Evolutionary conservation across 306 rosid species (phyloP).

Genomic region (Datisca glomerata): DNA sequence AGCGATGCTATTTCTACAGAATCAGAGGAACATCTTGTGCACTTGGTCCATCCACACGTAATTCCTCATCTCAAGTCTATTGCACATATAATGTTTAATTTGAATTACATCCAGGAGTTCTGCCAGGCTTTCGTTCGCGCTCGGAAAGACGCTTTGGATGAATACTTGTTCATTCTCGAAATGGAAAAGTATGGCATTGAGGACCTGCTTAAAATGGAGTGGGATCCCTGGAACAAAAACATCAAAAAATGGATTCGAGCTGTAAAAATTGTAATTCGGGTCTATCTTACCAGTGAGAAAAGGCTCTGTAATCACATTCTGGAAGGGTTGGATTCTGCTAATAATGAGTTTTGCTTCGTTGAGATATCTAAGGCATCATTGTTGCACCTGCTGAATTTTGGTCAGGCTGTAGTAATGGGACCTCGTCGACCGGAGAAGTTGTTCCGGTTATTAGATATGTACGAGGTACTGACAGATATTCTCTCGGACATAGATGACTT

Average conservation of each 20-base stretch:
- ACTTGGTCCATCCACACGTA: constrained; percentile 33
- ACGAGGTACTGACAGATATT: constrained; percentile 39
- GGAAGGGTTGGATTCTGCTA: constrained; percentile 27
- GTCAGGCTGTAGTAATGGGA: constrained; percentile 41
- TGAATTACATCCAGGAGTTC: constrained; percentile 43
- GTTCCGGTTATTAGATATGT: constrained; percentile 50
- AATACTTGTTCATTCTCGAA: constrained; percentile 31
- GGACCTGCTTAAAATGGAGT: constrained; percentile 36
- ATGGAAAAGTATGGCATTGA: constrained; percentile 40
- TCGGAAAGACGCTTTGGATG: constrained; percentile 41
- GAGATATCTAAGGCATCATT: constrained; percentile 32
- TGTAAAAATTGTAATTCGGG: constrained; percentile 33
- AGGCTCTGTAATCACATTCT: constrained; percentile 37
- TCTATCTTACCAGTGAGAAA: constrained; percentile 41
- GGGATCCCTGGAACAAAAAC: constrained; percentile 30
- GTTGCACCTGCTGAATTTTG: constrained; percentile 36
- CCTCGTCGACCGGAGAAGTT: constrained; percentile 34
- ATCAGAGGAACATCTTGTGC: constrained; percentile 13
- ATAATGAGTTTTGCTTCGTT: constrained; percentile 25
- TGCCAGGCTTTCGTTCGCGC: constrained; percentile 29
- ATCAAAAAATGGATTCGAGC: constrained; percentile 45
- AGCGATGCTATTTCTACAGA: constrained; percentile 9
- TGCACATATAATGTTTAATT: constrained; percentile 46
- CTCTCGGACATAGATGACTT: constrained; percentile 22
- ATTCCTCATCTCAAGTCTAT: constrained; percentile 39